A percentile compares a stretch with the other conserved stretches of the same genome.
phyloP scores from a whole-genome alignment of 139 green algal genomes.

The Coelastrella sp. region DNA sequence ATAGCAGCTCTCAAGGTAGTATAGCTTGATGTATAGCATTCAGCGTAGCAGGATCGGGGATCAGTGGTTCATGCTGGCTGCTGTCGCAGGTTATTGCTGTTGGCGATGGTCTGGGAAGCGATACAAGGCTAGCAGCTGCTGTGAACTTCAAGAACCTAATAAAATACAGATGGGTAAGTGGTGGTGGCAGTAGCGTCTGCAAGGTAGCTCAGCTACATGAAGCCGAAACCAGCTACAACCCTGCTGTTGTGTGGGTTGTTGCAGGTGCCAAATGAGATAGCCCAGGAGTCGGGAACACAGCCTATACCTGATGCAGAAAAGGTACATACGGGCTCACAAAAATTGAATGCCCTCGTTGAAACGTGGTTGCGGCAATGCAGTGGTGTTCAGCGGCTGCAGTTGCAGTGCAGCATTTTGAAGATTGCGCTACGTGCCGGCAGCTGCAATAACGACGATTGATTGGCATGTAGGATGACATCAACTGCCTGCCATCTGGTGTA shows the following conservation, averaged over 20 bases:
- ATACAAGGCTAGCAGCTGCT: slow-evolving; percentile 90
- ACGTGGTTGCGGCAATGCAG: no score
- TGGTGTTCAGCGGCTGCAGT: no score
- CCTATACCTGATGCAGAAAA: slow-evolving; percentile 73
- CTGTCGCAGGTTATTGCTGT: slow-evolving; percentile 75
- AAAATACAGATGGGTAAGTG: slow-evolving; percentile 90
- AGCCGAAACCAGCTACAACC: neutral
- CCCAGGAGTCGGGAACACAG: slow-evolving; percentile 57
- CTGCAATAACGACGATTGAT: no score
- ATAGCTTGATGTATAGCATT: neutral
- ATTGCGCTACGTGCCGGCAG: no score
- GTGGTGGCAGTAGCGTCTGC: neutral
- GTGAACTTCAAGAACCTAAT: slow-evolving; percentile 99
- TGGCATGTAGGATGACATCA: no score
- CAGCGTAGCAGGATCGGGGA: neutral
- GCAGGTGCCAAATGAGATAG: slow-evolving; percentile 66
- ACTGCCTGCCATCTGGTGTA: no score
- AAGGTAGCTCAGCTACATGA: neutral
- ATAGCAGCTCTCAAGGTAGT: slow-evolving; percentile 83
- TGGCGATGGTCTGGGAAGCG: slow-evolving; percentile 64
- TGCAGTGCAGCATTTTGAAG: no score
- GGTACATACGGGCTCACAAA: slow-evolving; percentile 30
- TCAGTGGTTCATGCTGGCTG: neutral
- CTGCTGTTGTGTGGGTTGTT: neutral
- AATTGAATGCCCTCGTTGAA: no score